A percentile compares a stretch with the other conserved stretches of the same genome.
Conservation (phyloP, 148 eudicot species). For the Diospyros lotus region DNA sequence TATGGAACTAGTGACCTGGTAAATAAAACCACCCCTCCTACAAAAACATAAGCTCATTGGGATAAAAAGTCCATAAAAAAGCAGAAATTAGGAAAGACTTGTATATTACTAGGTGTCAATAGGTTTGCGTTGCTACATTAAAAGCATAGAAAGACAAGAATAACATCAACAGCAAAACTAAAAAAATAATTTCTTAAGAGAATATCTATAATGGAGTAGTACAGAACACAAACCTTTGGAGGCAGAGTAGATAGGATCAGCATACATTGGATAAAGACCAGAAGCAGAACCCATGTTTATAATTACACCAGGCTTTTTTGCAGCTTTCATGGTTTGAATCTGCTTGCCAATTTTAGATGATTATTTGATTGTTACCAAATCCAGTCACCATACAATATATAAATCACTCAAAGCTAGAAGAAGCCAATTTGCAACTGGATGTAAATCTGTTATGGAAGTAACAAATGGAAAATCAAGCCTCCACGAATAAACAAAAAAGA, state of each 20-base stretch:
- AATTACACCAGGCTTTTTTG: constrained; percentile 67
- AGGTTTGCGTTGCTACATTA: background rate
- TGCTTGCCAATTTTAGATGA: constrained; percentile 19
- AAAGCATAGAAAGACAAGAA: background rate
- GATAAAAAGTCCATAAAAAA: constrained; percentile 5
- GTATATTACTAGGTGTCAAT: background rate
- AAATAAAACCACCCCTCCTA: constrained; percentile 86
- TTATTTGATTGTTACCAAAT: background rate
- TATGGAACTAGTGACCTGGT: constrained; percentile 69
- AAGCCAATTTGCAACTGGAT: constrained; percentile 1
- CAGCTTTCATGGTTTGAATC: constrained; percentile 76
- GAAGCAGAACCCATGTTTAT: constrained; percentile 81
- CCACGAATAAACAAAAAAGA: background rate
- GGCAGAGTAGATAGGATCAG: constrained; percentile 72
- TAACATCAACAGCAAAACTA: background rate
- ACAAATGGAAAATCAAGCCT: background rate
- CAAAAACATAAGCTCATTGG: constrained; percentile 10
- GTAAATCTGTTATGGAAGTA: background rate
- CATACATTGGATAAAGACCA: constrained; percentile 69
- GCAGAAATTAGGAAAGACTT: background rate
- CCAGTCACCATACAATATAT: background rate
- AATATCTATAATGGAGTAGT: constrained; percentile 7
- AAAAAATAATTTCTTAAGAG: background rate
- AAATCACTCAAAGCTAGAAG: constrained; percentile 6
- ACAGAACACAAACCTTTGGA: constrained; percentile 64